Evolutionary conservation across 208 protist species (phyloP), one percentile per base, ranked within the genome.

Genomic region (Leishmania major): DNA sequence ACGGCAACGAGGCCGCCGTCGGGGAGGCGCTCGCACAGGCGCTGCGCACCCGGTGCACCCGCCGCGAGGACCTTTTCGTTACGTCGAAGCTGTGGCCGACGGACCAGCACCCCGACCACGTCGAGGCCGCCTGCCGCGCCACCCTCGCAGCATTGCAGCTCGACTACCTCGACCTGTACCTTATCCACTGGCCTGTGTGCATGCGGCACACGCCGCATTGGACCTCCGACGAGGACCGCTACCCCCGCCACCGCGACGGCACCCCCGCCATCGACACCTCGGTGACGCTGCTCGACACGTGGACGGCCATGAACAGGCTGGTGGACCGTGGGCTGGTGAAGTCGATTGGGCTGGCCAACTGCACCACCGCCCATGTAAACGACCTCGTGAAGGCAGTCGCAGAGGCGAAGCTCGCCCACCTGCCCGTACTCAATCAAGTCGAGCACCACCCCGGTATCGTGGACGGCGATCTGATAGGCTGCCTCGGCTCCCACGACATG

Each of bases 81-180:
- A 99, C 97, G 3, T 98, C 96, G 4, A 99, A 99, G 83, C 83
- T 99, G 31, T 99, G 96, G 93, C 96, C 98, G 19, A 99, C 96
- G 1, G 96, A 98, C 77, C 98, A 99, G 83, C 91, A 94, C 75
- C 92, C 90, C 28, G 88, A 97, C 76, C 57, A 95, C 81, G 97
- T 99, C 5, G 89, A 94, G 83, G 77, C 84, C 40, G 95, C 95
- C 25, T 98, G 94, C 87, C 82, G 91, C n/a, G 82, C 95, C 75
- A 95, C 90, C 25, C 81, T 99, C 57, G 78, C 55, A 40, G 90
- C 96, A 47, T 87, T 99, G 28, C 79, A 84, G 49, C 75, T 98
- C 0, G 94, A 97, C 73, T 98, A 98, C 81, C 82, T 99, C 22
- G 97, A 99, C 84, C 83, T 99, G 22, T 98, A 97, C 77, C 88